Evolutionary conservation across 1,139 yeast species (phyloP), one percentile per base, ranked within the genome.

Genomic region (Pichia sp.): DNA sequence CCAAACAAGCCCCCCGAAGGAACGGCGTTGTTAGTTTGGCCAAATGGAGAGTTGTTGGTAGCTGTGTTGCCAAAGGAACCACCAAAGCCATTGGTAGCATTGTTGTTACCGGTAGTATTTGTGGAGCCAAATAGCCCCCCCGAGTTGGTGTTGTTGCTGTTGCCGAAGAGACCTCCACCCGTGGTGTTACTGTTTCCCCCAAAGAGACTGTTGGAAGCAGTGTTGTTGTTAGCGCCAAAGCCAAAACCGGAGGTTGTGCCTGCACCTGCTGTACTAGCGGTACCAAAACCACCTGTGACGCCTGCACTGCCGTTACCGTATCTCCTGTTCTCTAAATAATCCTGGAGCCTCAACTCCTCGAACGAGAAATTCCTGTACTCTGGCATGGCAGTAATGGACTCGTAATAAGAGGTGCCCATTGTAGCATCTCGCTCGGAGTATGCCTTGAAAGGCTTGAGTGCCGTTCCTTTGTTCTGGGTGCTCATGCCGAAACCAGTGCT

Each of bases 261-360:
- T 18, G 28, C 28, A 13, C 40, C 30, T 22, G 23, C 31, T 2
- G 46, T 43, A 45, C 64, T 62, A 55, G 23, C 31, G 2, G 46
- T 43, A 44, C 64, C 63, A 55, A 61, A 63, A 2, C 59, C 58
- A 4, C 22, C 50, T 26, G 53, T 47, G 16, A 55, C 44, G 12
- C 51, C 47, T 8, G 59, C 44, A 30, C 44, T 43, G 25, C 66
- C 63, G 36, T 67, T 74, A n/a, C 85, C 87, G 58, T 63, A 82
- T 52, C 83, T 79, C 60, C 95, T 76, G 56, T 81, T 82, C 57
- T 83, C 88, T 63, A 83, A 82, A 66, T 93, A 93, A 70, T 93
- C 99, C 68, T 87, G 93, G 61, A 80, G 73, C 67, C 99, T 79
- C 69, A 93, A 77, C 67, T 93, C 99, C 68, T 91, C 97, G 63